These are phyloP conservation scores for Populus nigra DNA, from an alignment of 345 rosid species.

Conservation along the genomic window DNA sequence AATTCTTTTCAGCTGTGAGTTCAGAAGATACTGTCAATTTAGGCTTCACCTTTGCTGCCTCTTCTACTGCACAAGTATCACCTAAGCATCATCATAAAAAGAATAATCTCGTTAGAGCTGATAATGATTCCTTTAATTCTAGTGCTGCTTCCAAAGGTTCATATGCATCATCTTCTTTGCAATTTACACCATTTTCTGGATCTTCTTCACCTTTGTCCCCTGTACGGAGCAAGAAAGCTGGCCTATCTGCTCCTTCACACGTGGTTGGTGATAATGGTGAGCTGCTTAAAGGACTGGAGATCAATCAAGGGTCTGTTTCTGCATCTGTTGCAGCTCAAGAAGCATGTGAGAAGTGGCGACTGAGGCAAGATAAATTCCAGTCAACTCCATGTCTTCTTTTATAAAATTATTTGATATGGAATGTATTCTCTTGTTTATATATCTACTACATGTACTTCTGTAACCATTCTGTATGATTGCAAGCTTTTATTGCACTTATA, in stretches of 20 bases:
- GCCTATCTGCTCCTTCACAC: conserved; percentile 29
- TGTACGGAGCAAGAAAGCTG: conserved; percentile 37
- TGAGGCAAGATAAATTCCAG: conserved; percentile 48
- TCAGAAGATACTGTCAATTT: conserved; percentile 40
- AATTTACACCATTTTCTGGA: conserved; percentile 45
- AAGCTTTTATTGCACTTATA: conserved; percentile 1
- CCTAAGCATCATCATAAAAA: conserved; percentile 46
- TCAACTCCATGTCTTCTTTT: conserved; percentile 3
- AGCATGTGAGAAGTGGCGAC: conserved; percentile 96
- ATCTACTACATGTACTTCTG: conserved; percentile 1
- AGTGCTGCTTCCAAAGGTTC: conserved; percentile 37
- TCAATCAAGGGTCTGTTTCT: conserved; percentile 41
- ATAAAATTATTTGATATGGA: neutral
- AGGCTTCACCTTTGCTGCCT: conserved; percentile 74
- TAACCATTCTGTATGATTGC: neutral
- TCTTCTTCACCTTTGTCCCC: conserved; percentile 41
- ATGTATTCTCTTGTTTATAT: neutral
- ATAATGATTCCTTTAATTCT: conserved; percentile 36
- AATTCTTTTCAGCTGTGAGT: conserved; percentile 30
- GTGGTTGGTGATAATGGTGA: conserved; percentile 35
- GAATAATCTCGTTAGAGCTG: conserved; percentile 44
- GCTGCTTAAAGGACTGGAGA: conserved; percentile 40
- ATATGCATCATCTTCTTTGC: conserved; percentile 41
- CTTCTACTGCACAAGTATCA: conserved; percentile 49
- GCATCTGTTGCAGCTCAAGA: conserved; percentile 61